Evolutionary conservation across 2,329 filamentous ascomycete species (phyloP).

Genomic region (Phoma herbarum): DNA sequence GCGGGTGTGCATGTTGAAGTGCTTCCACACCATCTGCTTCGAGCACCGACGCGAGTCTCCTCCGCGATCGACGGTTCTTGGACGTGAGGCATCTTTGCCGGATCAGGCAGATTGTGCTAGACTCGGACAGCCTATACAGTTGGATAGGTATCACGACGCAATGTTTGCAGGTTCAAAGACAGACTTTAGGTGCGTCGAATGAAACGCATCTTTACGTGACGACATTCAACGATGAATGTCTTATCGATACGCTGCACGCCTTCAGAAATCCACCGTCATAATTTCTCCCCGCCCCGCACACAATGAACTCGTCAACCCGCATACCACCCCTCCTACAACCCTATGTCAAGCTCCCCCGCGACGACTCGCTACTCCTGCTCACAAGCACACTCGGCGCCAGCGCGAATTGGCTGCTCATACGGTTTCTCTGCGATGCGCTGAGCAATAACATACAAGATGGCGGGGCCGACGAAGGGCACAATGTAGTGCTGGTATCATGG

Average conservation of each 20-base stretch:
- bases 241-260: constrained; percentile 15
- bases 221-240: too few relatives aligned
- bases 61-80: too few relatives aligned
- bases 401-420: constrained; percentile 64
- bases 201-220: too few relatives aligned
- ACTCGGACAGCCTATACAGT: too few relatives aligned
- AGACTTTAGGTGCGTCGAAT: too few relatives aligned
- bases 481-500: constrained; percentile 82
- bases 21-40: too few relatives aligned
- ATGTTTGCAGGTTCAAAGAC: too few relatives aligned
- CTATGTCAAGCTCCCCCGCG: constrained; percentile 67
- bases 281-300: constrained; percentile 22
- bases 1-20: too few relatives aligned
- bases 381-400: constrained; percentile 68
- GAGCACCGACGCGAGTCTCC: too few relatives aligned
- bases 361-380: constrained; percentile 70
- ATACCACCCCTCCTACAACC: constrained; percentile 72
- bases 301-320: constrained; percentile 56
- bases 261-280: constrained; percentile 9
- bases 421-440: constrained; percentile 61
- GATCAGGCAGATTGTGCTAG: too few relatives aligned
- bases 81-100: too few relatives aligned
- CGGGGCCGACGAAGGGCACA: constrained; percentile 36
- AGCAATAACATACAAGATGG: constrained; percentile 36
- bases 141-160: too few relatives aligned